Base-by-base conservation (phyloP, 2,329 filamentous ascomycete species). In the Aspergillus pseudoterreus region DNA sequence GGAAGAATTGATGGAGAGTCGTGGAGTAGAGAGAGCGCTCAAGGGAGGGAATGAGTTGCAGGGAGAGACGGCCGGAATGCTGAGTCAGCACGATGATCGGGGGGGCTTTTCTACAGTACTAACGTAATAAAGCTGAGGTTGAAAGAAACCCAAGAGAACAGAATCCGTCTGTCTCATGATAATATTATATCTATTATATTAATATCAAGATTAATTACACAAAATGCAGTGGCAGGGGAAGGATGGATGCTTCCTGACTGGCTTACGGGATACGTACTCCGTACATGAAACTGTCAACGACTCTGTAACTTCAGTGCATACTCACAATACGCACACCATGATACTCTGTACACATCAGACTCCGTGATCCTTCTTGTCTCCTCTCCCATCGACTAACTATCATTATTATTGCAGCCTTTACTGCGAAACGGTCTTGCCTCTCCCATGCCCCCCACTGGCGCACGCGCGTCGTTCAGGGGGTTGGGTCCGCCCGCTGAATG, bases 391-490 rank as follows among this genome's bases (percentile, higher is more conserved):
- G 35, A 50, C 41, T 45, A 19, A 38, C 33, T 43, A 42, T 38
- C 15, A 6, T 38, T n/a, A 22, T 22, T 22, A 22, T 22, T 22
- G 22, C 22, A 22, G 19, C 19, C 19, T 22, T 22, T 22, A 38
- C 35, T 38, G 12, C 35, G 27, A 30, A 38, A 17, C 19, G 12
- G 15, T 43, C 14, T 43, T 43, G 21, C 12, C 36, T 42, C 27
- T 32, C 45, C 14, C 35, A 19, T 19, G 19, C 24, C 22, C 51
- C 45, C 41, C 49, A 45, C 35, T 50, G 39, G 49, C 50, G 57
- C 57, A 61, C 57, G 52, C 58, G 58, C 56, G 58, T 57, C 58
- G 45, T 53, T 57, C 56, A 57, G 58, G 58, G 58, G 57, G 49
- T 38, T 47, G 50, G 51, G 49, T 59, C 56, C 51, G 53, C 56